A percentile compares a stretch with the other conserved stretches of the same genome.
These are phyloP conservation scores for Nymphaea thermarum DNA, from an alignment of 164 flowering plant species.

Conservation along the genomic window DNA sequence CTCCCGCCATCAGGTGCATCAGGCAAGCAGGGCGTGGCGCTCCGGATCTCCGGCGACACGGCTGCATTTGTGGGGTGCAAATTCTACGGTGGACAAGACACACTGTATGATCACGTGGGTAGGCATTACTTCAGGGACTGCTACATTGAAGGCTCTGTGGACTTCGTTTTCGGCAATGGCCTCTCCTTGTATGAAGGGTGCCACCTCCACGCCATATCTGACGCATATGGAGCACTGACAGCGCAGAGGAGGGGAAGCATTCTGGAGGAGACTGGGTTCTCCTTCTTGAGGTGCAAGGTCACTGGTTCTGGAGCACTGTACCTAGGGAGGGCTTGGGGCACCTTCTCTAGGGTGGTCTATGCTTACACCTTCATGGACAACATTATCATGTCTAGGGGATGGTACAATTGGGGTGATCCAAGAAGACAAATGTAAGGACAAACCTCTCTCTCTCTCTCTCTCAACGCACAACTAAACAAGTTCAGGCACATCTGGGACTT, in stretches of 20 bases:
- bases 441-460: slow-evolving; percentile 3
- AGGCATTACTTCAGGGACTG: slow-evolving; percentile 56
- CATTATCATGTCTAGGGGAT: slow-evolving; percentile 40
- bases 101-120: slow-evolving; percentile 49
- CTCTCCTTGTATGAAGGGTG: slow-evolving; percentile 34
- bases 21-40: slow-evolving; percentile 57
- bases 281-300: slow-evolving; percentile 49
- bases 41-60: slow-evolving; percentile 38
- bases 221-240: slow-evolving; percentile 38
- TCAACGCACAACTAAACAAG: neutral
- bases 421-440: slow-evolving; percentile 40
- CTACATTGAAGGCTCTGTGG: slow-evolving; percentile 53
- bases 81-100: slow-evolving; percentile 50
- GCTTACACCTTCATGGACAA: slow-evolving; percentile 57
- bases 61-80: slow-evolving; percentile 43
- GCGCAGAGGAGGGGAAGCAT: slow-evolving; percentile 42
- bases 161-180: slow-evolving; percentile 57
- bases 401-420: slow-evolving; percentile 58
- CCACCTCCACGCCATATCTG: slow-evolving; percentile 34
- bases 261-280: slow-evolving; percentile 53
- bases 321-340: slow-evolving; percentile 65
- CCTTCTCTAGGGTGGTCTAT: slow-evolving; percentile 55
- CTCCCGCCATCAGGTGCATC: slow-evolving; percentile 31
- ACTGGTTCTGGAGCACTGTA: slow-evolving; percentile 52
- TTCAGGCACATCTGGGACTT: neutral